These are phyloP conservation scores for Nissolia schottii DNA, from an alignment of 306 rosid species.

Conservation along the genomic window DNA sequence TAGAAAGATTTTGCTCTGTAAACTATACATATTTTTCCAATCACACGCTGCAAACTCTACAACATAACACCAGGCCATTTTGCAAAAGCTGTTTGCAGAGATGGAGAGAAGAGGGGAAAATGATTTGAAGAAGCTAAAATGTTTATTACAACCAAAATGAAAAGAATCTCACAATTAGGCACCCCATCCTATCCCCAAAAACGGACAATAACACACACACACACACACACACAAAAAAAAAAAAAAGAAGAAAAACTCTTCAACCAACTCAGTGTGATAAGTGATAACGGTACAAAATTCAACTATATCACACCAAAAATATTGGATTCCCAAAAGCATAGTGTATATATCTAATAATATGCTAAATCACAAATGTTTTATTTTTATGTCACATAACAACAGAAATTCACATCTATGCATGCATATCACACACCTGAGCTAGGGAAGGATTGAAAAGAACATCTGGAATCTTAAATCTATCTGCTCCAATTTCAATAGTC, in stretches of 20 bases:
- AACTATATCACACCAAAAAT: not conserved
- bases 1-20: not conserved
- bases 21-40: too few relatives aligned
- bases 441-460: conserved; percentile 85
- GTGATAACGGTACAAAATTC: not conserved
- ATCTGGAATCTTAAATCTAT: conserved; percentile 97
- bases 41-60: not conserved
- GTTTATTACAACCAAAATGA: not conserved
- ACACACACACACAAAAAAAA: not conserved
- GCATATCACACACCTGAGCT: conserved; percentile 57
- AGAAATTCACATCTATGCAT: conserved; percentile 2
- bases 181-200: not conserved
- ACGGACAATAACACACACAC: too few relatives aligned
- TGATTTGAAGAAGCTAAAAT: not conserved
- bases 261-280: too few relatives aligned
- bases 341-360: not conserved
- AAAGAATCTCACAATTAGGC: not conserved
- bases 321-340: not conserved
- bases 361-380: not conserved
- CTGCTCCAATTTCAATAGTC: conserved; percentile 96
- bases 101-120: not conserved
- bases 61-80: not conserved
- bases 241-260: not conserved
- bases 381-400: not conserved
- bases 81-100: not conserved